phyloP scores from a whole-genome alignment of 2,329 filamentous ascomycete genomes.

The Trichoderma pleuroti region DNA sequence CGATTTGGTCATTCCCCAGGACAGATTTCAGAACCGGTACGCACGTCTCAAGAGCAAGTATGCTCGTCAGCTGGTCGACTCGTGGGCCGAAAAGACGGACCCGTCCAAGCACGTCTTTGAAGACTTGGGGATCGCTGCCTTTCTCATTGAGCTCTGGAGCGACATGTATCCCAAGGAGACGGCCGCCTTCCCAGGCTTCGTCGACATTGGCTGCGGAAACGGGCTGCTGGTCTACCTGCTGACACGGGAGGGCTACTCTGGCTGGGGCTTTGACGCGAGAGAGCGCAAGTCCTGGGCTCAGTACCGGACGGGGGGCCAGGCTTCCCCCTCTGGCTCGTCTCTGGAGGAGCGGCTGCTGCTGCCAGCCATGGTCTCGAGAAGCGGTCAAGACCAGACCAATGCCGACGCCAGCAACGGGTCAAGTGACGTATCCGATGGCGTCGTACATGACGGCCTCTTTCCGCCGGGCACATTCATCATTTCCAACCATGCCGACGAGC shows the following conservation, averaged over 20 bases:
- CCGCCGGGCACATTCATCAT: constrained; percentile 79
- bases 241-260: constrained; percentile 71
- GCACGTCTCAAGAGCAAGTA: constrained; percentile 74
- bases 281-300: constrained; percentile 76
- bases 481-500: constrained; percentile 94
- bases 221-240: constrained; percentile 85
- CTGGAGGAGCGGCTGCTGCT: constrained; percentile 49
- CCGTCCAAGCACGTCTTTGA: constrained; percentile 93
- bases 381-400: neutral
- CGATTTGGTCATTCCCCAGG: constrained; percentile 74
- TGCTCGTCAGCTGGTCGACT: constrained; percentile 64
- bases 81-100: constrained; percentile 84
- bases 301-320: constrained; percentile 48
- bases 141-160: constrained; percentile 86
- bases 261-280: constrained; percentile 92
- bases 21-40: constrained; percentile 78
- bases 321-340: constrained; percentile 30
- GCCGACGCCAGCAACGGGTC: neutral
- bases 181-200: constrained; percentile 73
- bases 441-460: constrained; percentile 62
- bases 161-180: constrained; percentile 65
- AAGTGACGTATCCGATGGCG: neutral
- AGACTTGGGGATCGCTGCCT: constrained; percentile 85
- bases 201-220: constrained; percentile 95
- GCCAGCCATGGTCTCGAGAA: constrained; percentile 35